Evolutionary conservation across 345 rosid genomes (phyloP), one percentile per base, ranked within the genome.

Genomic region (Euphorbia pulcherrima): DNA sequence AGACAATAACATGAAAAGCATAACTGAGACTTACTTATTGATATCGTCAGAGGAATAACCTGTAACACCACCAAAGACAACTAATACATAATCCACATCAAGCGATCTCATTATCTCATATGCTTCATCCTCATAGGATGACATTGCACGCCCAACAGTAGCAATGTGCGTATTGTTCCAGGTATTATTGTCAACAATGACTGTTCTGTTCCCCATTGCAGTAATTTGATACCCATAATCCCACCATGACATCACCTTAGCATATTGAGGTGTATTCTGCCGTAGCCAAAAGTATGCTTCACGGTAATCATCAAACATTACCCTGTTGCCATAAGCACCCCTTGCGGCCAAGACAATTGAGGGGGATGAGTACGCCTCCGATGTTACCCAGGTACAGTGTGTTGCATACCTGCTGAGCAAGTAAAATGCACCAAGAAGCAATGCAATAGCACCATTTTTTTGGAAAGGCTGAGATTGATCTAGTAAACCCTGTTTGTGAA

Each of bases 191-290:
- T 94, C 99, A 47, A 94, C 99, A 57, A 94, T 94, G 66, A 94
- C 99, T 16, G 99, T 89, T 87, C 97, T 89, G 76, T 94, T 94
- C 75, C 97, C 99, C 99, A 94, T 94, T 68, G 99, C 99, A 65
- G 97, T 93, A 76, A 93, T 93, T 73, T 93, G 98, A 81, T 93
- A 90, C 68, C 98, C 98, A 71, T 94, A 94, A 84, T 94, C 99
- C 99, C 99, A 94, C 99, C 99, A 92, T 24, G 99, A 94, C 99
- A 94, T 94, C 78, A 94, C 83, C 82, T 94, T 94, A 51, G 99
- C 99, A 83, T 94, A 96, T 18, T 80, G 82, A 51, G 99, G 97
- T 67, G 99, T 94, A 75, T 94, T 94, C 75, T 92, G 97, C 40
- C 92, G 89, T 74, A 92, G 97, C 99, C 99, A 94, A 79, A 83